phyloP scores from a whole-genome alignment of 768 basidiomycete genomes.

The Pulveroboletus sp. region DNA sequence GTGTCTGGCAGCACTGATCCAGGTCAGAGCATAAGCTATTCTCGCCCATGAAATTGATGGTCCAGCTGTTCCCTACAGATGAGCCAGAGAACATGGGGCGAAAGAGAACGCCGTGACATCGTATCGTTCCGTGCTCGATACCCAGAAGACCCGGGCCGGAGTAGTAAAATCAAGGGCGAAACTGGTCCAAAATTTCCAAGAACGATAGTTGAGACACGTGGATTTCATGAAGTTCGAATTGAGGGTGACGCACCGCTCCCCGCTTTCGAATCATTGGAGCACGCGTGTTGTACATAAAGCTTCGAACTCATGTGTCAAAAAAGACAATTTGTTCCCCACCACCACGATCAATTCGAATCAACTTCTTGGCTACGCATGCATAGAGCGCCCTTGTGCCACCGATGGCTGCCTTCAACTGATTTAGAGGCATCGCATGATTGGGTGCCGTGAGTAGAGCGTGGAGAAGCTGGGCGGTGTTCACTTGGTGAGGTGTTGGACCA shows the following conservation, averaged over 20 bases:
- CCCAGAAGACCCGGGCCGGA: no score
- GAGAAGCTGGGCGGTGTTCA: slow-evolving; percentile 66
- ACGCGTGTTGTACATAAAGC: no score
- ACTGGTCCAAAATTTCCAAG: not conserved
- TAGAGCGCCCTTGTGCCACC: slow-evolving; percentile 64
- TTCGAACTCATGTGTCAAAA: slow-evolving; percentile 46
- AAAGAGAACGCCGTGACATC: no score
- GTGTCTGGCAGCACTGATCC: no score
- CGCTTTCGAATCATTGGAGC: no score
- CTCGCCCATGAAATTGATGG: no score
- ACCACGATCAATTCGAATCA: slow-evolving; percentile 73
- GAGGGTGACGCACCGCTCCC: not conserved
- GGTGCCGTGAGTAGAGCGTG: slow-evolving; percentile 54
- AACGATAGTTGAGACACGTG: not conserved
- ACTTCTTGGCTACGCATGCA: slow-evolving; percentile 74
- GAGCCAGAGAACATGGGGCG: no score
- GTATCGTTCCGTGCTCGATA: no score
- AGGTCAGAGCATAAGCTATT: no score
- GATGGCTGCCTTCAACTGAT: slow-evolving; percentile 57
- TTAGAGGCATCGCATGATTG: slow-evolving; percentile 54
- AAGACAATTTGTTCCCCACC: slow-evolving; percentile 71
- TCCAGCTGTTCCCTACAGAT: no score
- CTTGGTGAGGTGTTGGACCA: slow-evolving; percentile 61
- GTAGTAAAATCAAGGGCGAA: no score
- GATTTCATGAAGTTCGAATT: not conserved